Conservation (phyloP, 495 filamentous ascomycete genomes). For the Aspergillus cavernicola region DNA sequence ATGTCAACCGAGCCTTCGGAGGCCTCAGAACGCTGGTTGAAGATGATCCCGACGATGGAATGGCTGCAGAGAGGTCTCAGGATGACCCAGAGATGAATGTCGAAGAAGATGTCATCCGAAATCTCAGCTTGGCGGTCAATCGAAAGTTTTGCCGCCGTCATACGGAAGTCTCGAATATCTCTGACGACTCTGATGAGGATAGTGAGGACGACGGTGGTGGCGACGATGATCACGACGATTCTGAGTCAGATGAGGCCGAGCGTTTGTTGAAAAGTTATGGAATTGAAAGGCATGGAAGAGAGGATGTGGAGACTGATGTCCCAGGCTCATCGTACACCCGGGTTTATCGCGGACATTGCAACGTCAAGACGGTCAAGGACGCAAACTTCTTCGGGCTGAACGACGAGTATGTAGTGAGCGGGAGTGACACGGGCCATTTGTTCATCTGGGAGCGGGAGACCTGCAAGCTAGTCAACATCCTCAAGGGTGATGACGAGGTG, state of each 20-base stretch:
- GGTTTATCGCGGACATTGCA: conserved; percentile 65
- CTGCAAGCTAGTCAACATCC: conserved; percentile 59
- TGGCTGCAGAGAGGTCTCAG: conserved; percentile 38
- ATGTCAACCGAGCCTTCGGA: conserved; percentile 62
- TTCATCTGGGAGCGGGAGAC: conserved; percentile 72
- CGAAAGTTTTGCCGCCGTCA: background rate
- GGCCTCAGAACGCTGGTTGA: conserved; percentile 43
- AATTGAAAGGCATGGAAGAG: conserved; percentile 30
- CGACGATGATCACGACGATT: conserved; percentile 26
- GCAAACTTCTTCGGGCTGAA: conserved; percentile 68
- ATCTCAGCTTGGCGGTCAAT: conserved; percentile 25
- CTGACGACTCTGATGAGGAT: background rate
- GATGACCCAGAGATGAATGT: conserved; percentile 41
- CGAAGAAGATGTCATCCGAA: conserved; percentile 38
- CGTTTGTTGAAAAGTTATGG: conserved; percentile 22
- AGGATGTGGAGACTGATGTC: conserved; percentile 50
- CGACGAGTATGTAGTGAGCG: conserved; percentile 73
- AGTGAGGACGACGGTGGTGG: conserved; percentile 13
- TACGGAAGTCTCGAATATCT: background rate
- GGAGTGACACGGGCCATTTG: conserved; percentile 64
- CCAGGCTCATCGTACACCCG: conserved; percentile 57
- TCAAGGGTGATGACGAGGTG: conserved; percentile 68
- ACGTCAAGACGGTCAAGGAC: conserved; percentile 72
- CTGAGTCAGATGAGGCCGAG: conserved; percentile 29
- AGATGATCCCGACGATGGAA: conserved; percentile 33